Base-by-base conservation (phyloP, 495 filamentous ascomycete genomes). In the Podospora didyma region DNA sequence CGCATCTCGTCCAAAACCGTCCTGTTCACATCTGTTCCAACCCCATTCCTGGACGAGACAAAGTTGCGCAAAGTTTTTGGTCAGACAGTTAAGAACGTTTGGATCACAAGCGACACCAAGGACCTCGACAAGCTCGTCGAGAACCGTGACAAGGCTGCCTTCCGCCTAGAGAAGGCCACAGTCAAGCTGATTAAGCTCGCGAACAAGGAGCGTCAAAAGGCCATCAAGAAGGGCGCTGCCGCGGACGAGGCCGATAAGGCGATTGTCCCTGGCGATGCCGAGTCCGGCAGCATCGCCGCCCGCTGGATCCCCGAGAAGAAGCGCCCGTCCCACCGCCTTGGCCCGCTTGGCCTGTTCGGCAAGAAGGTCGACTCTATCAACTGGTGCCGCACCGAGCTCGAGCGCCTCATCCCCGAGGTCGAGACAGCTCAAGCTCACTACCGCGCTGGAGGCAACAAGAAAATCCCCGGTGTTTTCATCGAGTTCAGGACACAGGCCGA, bases 291-390 rank as follows among this genome's bases (percentile, higher is more conserved):
- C 46, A 74, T 90, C 53, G 91, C 92, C 34, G 86, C 89, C 16
- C 86, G 87, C 53, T 95, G 88, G 83, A 73, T 97, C 48, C 79
- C 86, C 34, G 73, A 80, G 21, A 90, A 92, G 73, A 81, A 97
- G 63, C 82, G 95, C 52, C 94, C 94, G 4, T 89, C 89, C 6
- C 94, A 97, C 69, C 84, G 84, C 35, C 76, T 90, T 53, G 96
- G 90, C 61, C 73, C 77, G 46, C 71, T 96, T 42, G 80, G 80
- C n/a, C 69, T 86, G 21, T 79, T 96, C 58, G 94, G 94, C 56
- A 85, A 92, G 72, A 97, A 97, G 79, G 90, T 96, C 28, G 92
- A 96, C 71, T 89, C 89, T 0, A 96, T 96, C 76, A 87, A 96
- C 67, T 97, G 92, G 89, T 89, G 84, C 66, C 88, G 94, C 57